Conservation (phyloP, 768 basidiomycete species). For the Panellus pusillus region DNA sequence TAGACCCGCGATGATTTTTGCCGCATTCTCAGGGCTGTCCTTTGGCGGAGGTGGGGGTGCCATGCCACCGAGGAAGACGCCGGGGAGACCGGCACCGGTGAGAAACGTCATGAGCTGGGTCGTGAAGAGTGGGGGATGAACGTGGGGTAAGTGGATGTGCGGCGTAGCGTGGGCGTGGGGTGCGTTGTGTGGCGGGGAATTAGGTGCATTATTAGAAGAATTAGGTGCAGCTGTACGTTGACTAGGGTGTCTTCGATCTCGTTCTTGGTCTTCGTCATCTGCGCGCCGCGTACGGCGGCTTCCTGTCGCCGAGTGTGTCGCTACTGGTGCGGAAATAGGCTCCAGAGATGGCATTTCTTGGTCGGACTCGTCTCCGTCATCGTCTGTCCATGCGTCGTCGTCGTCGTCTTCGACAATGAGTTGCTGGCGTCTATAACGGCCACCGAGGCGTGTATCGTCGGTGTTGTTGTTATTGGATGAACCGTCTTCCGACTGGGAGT, state of each 20-base stretch:
- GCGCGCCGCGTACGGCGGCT: constrained; percentile 8
- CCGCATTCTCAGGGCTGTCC: constrained; percentile 71
- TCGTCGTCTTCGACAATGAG: constrained; percentile 29
- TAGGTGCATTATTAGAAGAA: constrained; percentile 10
- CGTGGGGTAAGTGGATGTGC: background rate
- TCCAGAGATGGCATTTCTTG: constrained; percentile 30
- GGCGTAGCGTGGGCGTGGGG: background rate
- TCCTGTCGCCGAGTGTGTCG: background rate
- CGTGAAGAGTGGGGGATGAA: too few species aligned
- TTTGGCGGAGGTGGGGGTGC: constrained; percentile 26
- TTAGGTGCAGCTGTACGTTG: constrained; percentile 39
- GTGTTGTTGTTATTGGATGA: constrained; percentile 31
- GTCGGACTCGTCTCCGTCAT: constrained; percentile 24
- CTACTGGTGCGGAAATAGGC: constrained; percentile 20
- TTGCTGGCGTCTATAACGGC: too few species aligned
- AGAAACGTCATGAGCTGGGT: background rate
- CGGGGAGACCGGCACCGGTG: constrained; percentile 10
- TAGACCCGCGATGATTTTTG: constrained; percentile 58
- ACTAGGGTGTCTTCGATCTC: constrained; percentile 65
- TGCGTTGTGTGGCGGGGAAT: constrained; percentile 8
- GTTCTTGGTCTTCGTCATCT: constrained; percentile 60
- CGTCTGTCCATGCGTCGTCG: constrained; percentile 28
- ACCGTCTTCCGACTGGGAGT: constrained; percentile 27
- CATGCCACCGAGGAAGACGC: constrained; percentile 5
- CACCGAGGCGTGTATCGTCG: background rate